These are phyloP conservation scores for Plasmodium inui DNA, from an alignment of 169 alveolate genomes.

Conservation along the genomic window DNA sequence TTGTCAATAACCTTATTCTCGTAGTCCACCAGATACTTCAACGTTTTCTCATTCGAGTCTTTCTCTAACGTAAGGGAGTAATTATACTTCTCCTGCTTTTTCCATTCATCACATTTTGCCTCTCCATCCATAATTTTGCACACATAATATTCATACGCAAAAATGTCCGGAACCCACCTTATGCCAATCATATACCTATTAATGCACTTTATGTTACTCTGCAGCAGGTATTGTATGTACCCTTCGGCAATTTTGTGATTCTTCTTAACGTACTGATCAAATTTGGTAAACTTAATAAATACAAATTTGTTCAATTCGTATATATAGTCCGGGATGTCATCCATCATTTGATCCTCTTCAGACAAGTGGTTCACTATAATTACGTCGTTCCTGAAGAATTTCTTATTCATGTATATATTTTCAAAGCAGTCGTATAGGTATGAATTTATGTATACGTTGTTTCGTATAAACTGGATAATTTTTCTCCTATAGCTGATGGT, in stretches of 20 bases:
- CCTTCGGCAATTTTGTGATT: slow-evolving; percentile 64
- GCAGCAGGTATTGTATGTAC: slow-evolving; percentile 36
- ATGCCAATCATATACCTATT: slow-evolving; percentile 67
- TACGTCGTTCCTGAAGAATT: slow-evolving; percentile 52
- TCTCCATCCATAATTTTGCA: slow-evolving; percentile 48
- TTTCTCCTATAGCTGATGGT: slow-evolving; percentile 20
- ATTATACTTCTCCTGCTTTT: slow-evolving; percentile 10
- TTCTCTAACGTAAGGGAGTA: slow-evolving; percentile 34
- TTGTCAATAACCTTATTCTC: slow-evolving; percentile 48
- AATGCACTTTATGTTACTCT: slow-evolving; percentile 63
- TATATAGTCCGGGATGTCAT: slow-evolving; percentile 48
- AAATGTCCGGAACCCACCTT: slow-evolving; percentile 65
- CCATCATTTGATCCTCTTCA: neutral
- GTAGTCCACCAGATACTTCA: slow-evolving; percentile 53
- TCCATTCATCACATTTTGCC: neutral
- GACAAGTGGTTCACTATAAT: slow-evolving; percentile 7
- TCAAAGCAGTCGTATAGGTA: slow-evolving; percentile 66
- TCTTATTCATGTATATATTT: slow-evolving; percentile 39
- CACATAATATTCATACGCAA: slow-evolving; percentile 68
- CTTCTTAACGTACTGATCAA: slow-evolving; percentile 45
- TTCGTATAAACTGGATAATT: slow-evolving; percentile 43
- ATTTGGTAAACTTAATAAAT: slow-evolving; percentile 45
- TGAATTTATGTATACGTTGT: slow-evolving; percentile 46
- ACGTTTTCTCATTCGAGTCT: slow-evolving; percentile 2
- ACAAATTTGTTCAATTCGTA: slow-evolving; percentile 66